phyloP scores from a whole-genome alignment of 2,329 filamentous ascomycete genomes.

The Sphaerulina musiva region DNA sequence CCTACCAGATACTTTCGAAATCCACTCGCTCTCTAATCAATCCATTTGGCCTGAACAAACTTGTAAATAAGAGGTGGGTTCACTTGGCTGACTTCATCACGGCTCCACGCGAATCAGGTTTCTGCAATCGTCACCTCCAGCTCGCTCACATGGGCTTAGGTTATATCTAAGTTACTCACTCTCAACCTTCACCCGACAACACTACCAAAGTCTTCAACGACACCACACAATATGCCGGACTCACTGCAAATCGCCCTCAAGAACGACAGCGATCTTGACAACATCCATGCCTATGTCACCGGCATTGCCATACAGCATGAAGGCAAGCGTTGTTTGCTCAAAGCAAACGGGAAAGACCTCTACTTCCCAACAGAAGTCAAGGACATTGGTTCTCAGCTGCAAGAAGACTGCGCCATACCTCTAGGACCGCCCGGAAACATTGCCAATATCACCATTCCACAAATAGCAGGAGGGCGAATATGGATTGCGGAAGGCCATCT shows the following conservation, averaged over 20 bases:
- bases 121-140: not conserved
- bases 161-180: not conserved
- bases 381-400: constrained; percentile 29
- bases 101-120: constrained; percentile 1
- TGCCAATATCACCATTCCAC: constrained; percentile 29
- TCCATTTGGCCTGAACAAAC: too few species aligned
- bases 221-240: constrained; percentile 27
- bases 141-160: too few species aligned
- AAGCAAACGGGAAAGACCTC: constrained; percentile 32
- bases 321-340: constrained; percentile 31
- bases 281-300: constrained; percentile 34
- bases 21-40: too few species aligned
- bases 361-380: constrained; percentile 33
- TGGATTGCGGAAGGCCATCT: constrained; percentile 34
- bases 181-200: not conserved
- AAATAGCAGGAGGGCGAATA: constrained; percentile 36
- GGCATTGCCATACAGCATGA: constrained; percentile 34
- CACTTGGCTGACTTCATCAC: constrained; percentile 5
- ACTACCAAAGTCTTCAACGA: not conserved
- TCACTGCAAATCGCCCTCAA: constrained; percentile 32
- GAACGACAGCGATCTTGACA: constrained; percentile 31
- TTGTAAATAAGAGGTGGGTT: not conserved
- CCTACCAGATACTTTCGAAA: too few species aligned
- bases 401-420: constrained; percentile 35
- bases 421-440: constrained; percentile 32